Evolutionary conservation across 352 stramenopile genomes (phyloP), one percentile per base, ranked within the genome.

Genomic region (Thraustochytrium sp.): DNA sequence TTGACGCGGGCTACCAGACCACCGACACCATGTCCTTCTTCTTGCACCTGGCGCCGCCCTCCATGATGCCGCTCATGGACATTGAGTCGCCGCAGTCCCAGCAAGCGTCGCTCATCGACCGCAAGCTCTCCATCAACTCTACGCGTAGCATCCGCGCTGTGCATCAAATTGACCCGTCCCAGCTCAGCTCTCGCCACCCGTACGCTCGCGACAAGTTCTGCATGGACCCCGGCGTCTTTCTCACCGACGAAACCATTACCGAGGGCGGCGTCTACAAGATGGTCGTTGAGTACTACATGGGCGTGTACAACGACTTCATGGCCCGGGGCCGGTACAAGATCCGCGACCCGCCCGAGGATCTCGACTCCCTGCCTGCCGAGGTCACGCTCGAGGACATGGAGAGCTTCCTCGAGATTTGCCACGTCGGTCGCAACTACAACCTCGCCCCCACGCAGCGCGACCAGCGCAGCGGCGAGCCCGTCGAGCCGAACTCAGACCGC

Each of bases 221-320:
- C 29, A 23, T 80, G 13, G 68, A 80, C 51, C 68, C 68, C 18
- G 26, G 1, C 21, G 26, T 75, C 68, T 65, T 80, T 26, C 11
- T 68, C 5, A 42, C 44, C 13, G 68, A 64, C 36, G 5, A 44
- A 8, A n/a, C 23, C 23, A 18, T 80, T 5, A 64, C 68, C 40
- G 46, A 64, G 23, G n/a, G 34, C 11, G n/a, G 75, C 9, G 31
- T 64, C 16, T 51, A 75, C 68, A 31, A 16, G 42, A 80, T 54
- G 53, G 68, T 68, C 16, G 51, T 75, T 37, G 68, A 80, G 26
- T 75, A 64, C 48, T 80, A 54, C n/a, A 34, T 64, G 3, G 44
- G 44, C 36, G 21, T 64, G 11, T 80, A 80, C 53, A 80, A 80
- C 51, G 36, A 80, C 31, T 44, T 42, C 51, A 80, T 80, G 31